A percentile compares a stretch with the other conserved stretches of the same genome.
phyloP scores from a whole-genome alignment of 805 yeast species.

The Hanseniaspora jakobsenii region DNA sequence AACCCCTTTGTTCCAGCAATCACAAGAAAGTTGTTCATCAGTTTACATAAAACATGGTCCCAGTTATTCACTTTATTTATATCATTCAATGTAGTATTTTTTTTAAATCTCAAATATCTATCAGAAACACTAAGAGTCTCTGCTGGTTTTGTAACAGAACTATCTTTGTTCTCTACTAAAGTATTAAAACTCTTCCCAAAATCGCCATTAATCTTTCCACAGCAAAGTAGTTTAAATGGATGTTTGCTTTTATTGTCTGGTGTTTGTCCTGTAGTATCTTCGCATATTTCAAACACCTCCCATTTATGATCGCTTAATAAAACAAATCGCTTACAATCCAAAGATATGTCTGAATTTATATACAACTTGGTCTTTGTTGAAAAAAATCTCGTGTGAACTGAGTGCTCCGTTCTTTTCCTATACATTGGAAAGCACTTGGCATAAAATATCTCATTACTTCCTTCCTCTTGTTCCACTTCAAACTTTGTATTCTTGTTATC shows the following conservation, averaged over 20 bases:
- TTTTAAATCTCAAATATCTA: background rate
- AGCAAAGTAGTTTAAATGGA: constrained; percentile 47
- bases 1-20: constrained; percentile 63
- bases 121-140: constrained; percentile 4
- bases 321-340: constrained; percentile 53
- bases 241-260: no score
- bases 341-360: constrained; percentile 49
- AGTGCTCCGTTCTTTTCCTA: constrained; percentile 45
- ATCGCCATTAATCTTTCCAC: constrained; percentile 61
- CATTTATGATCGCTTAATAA: constrained; percentile 56
- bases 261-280: no score
- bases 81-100: constrained; percentile 11
- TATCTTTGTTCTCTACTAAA: constrained; percentile 24
- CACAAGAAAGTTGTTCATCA: constrained; percentile 47
- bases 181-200: constrained; percentile 42
- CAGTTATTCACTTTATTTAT: constrained; percentile 29
- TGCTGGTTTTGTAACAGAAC: constrained; percentile 16
- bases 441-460: constrained; percentile 50
- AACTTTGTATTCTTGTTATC: no score
- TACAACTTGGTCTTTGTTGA: constrained; percentile 37
- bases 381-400: constrained; percentile 41
- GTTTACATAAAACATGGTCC: constrained; percentile 49
- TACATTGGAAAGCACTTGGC: constrained; percentile 75
- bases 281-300: constrained; percentile 53
- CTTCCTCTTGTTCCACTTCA: constrained; percentile 29